Evolutionary conservation across 345 rosid genomes (phyloP).

Genomic region (Microcos paniculata): DNA sequence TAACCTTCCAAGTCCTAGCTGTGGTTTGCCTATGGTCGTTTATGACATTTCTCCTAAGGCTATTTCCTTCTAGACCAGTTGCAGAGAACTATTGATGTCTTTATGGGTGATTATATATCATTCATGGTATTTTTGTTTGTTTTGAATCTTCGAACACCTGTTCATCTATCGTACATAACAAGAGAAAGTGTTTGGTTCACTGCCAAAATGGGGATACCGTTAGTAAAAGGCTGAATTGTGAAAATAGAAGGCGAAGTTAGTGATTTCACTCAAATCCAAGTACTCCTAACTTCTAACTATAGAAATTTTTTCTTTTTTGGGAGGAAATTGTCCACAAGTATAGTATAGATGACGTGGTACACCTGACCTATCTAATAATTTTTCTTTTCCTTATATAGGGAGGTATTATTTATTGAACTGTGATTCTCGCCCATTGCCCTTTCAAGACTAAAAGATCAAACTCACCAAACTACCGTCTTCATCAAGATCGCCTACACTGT

Average conservation of each 20-base stretch:
- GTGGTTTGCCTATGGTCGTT: slow-evolving; percentile 84
- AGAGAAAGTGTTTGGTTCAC: not conserved
- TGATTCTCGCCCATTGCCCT: not conserved
- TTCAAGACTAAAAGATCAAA: no score
- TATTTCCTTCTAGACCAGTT: slow-evolving; percentile 84
- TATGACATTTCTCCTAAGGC: slow-evolving; percentile 71
- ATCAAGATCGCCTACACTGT: not conserved
- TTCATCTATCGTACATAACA: not conserved
- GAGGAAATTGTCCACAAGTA: no score
- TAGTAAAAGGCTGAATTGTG: not conserved
- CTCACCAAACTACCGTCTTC: not conserved
- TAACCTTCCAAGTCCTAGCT: slow-evolving; percentile 66
- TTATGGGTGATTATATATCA: not conserved
- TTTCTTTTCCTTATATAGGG: not conserved
- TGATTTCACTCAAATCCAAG: not conserved
- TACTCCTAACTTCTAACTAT: not conserved
- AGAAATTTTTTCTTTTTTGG: not conserved
- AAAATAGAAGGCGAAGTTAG: not conserved
- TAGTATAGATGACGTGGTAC: no score
- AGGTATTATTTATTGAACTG: not conserved
- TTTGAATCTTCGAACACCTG: not conserved
- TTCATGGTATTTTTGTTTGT: not conserved
- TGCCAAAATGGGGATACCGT: not conserved
- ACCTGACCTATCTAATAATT: no score
- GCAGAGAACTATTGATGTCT: slow-evolving; percentile 60